Evolutionary conservation across 192 early-diverging fungal genomes (phyloP).

Genomic region (Coemansia brasiliensis): DNA sequence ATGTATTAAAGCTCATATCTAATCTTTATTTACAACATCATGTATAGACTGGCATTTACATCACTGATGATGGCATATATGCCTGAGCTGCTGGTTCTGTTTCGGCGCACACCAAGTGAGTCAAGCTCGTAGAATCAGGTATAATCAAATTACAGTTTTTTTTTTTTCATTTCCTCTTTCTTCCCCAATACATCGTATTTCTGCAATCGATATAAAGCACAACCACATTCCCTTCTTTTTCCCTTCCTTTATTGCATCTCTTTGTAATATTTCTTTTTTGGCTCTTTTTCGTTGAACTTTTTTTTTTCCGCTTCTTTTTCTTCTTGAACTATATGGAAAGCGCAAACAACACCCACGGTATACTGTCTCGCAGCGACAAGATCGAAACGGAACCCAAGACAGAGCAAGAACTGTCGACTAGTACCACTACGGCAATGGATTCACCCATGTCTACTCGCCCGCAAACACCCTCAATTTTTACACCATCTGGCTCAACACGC

Average conservation of each 20-base stretch:
- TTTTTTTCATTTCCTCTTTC: too few relatives aligned
- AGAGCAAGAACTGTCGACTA: constrained; percentile 7
- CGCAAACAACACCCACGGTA: constrained; percentile 8
- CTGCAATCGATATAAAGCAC: not conserved
- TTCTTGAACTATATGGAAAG: constrained; percentile 5
- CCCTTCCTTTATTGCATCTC: too few relatives aligned
- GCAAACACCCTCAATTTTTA: constrained; percentile 48
- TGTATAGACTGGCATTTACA: constrained; percentile 24
- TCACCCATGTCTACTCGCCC: constrained; percentile 38
- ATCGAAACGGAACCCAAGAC: not conserved
- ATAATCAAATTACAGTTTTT: not conserved
- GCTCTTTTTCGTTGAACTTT: not conserved
- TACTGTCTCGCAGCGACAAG: constrained; percentile 4
- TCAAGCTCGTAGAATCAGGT: not conserved
- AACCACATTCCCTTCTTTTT: constrained; percentile 3
- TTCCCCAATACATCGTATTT: not conserved
- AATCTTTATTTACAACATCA: not conserved
- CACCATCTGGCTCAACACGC: constrained; percentile 7
- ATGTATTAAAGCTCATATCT: not conserved
- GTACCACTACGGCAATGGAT: constrained; percentile 23
- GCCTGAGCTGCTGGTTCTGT: constrained; percentile 35
- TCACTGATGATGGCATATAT: constrained; percentile 46
- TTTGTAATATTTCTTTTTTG: not conserved
- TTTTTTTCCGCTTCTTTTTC: not conserved
- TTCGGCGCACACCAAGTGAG: not conserved